A percentile compares a stretch with the other conserved stretches of the same genome.
phyloP scores from a whole-genome alignment of 1,139 yeast species.

The Saccharomyces hybrid region DNA sequence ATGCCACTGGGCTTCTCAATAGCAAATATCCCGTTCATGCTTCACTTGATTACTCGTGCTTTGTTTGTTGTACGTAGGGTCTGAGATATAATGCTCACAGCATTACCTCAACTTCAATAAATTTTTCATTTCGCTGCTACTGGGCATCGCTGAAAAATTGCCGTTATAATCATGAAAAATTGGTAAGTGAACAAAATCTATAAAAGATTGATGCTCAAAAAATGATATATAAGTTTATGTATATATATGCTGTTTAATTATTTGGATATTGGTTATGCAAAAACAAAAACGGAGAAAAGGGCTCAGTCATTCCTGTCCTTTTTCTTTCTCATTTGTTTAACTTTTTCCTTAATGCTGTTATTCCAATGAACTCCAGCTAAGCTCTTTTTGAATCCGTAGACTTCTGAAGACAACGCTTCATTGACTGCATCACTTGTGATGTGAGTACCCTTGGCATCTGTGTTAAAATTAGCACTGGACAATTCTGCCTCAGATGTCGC shows the following conservation, averaged over 20 bases:
- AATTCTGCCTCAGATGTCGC: neutral
- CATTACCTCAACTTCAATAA: neutral
- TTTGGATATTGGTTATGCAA: neutral
- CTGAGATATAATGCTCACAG: neutral
- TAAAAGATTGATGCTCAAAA: neutral
- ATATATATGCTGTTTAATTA: neutral
- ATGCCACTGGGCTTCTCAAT: conserved; percentile 81
- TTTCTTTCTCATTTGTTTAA: conserved; percentile 30
- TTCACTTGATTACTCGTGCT: neutral
- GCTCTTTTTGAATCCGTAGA: conserved; percentile 34
- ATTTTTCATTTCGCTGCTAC: conserved; percentile 1
- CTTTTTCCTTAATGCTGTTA: conserved; percentile 33
- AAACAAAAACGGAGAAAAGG: neutral
- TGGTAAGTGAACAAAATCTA: neutral
- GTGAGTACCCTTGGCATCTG: conserved; percentile 6
- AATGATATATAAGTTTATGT: neutral
- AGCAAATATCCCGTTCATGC: conserved; percentile 89
- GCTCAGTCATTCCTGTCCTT: conserved; percentile 10
- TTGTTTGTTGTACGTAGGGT: neutral
- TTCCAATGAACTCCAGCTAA: conserved; percentile 38
- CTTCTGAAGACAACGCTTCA: conserved; percentile 32
- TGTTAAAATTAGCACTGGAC: conserved; percentile 1
- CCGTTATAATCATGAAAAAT: neutral
- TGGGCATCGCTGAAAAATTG: neutral
- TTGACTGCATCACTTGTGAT: conserved; percentile 27